phyloP scores from a whole-genome alignment of 202 grass and related monocot species.

The Eragrostis tef region DNA sequence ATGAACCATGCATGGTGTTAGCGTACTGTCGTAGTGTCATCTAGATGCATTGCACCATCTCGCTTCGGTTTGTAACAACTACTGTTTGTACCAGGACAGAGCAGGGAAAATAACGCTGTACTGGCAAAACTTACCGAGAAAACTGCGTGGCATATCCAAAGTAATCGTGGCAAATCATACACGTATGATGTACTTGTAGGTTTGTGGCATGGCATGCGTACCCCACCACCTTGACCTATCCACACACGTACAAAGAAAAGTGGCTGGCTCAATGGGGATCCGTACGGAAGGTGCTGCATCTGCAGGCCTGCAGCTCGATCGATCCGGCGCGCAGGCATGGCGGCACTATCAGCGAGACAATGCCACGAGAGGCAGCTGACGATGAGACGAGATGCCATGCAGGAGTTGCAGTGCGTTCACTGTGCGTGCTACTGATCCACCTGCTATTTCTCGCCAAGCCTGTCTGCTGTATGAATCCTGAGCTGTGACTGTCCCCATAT shows the following conservation, averaged over 20 bases:
- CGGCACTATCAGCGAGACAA: neutral
- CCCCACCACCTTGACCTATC: neutral
- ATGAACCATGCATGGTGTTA: neutral
- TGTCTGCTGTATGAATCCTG: neutral
- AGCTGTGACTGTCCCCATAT: conserved; percentile 32
- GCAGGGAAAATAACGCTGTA: neutral
- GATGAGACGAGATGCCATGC: neutral
- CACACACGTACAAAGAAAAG: neutral
- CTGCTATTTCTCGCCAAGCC: neutral
- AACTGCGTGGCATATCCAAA: neutral
- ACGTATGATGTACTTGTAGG: neutral
- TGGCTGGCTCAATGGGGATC: neutral
- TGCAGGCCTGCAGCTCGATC: neutral
- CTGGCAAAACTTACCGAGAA: neutral
- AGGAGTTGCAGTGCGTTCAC: neutral
- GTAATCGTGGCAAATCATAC: neutral
- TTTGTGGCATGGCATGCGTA: neutral
- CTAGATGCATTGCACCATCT: conserved; percentile 7
- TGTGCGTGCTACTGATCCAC: conserved; percentile 1
- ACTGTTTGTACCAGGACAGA: neutral
- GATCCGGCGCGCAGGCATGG: neutral
- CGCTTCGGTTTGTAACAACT: no score
- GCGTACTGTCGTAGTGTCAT: neutral
- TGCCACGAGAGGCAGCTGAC: conserved; percentile 22
- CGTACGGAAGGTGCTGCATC: neutral